Percentiles rank a stretch among this genome's conserved stretches.
phyloP scores from a whole-genome alignment of 768 basidiomycete genomes.

The Cystoderma amianthinum region DNA sequence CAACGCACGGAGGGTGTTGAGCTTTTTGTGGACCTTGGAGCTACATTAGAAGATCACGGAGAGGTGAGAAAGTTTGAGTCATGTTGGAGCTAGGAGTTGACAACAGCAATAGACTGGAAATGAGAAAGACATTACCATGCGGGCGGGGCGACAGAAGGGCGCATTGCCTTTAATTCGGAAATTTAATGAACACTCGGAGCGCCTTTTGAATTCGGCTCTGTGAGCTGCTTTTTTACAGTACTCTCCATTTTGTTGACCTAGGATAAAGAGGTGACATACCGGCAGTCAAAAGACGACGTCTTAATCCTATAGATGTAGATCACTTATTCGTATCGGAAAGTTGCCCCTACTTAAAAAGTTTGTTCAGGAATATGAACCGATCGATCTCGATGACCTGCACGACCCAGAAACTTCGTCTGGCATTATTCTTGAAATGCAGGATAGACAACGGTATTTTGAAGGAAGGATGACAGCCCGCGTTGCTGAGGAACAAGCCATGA shows the following conservation, averaged over 20 bases:
- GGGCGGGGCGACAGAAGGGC: slow-evolving; percentile 81
- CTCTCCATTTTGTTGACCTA: neutral
- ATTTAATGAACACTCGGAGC: slow-evolving; percentile 96
- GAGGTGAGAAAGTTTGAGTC: slow-evolving; percentile 42
- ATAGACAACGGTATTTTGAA: slow-evolving; percentile 78
- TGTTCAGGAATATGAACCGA: slow-evolving; percentile 41
- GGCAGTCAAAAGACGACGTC: slow-evolving; percentile 54
- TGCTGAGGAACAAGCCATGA: slow-evolving; percentile 18
- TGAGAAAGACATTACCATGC: slow-evolving; percentile 90
- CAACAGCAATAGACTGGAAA: slow-evolving; percentile 94
- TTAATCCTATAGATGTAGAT: slow-evolving; percentile 36
- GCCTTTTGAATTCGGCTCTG: slow-evolving; percentile 78
- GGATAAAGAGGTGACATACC: slow-evolving; percentile 44
- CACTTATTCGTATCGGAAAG: neutral
- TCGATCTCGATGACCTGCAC: slow-evolving; percentile 83
- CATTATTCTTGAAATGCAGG: slow-evolving; percentile 83
- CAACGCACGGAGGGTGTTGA: slow-evolving; percentile 62
- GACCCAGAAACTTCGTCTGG: slow-evolving; percentile 59
- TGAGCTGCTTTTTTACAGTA: slow-evolving; percentile 17
- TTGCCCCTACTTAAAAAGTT: slow-evolving; percentile 2
- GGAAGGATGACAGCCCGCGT: slow-evolving; percentile 37
- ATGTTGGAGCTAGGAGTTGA: neutral
- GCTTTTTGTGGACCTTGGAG: slow-evolving; percentile 77
- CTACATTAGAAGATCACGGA: slow-evolving; percentile 86
- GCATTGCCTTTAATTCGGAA: slow-evolving; percentile 91